Evolutionary conservation across 441 rosid species (phyloP), one percentile per base, ranked within the genome.

Genomic region (Adansonia rubrostipa): DNA sequence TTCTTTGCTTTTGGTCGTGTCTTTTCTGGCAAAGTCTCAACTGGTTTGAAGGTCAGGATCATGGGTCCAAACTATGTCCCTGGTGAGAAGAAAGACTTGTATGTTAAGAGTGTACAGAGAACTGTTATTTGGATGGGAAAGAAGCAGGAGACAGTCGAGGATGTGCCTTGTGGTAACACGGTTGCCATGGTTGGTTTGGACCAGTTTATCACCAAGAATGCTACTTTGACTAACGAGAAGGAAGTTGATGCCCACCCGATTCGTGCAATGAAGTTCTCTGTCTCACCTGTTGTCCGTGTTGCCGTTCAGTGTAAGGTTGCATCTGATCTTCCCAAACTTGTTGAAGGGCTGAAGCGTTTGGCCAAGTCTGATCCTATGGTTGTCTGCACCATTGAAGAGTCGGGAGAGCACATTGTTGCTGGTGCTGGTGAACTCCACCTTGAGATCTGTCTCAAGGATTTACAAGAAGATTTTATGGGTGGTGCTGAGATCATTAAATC

Each of bases 311-410:
- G 80, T 70, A 70, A 70, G 76, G 80, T 70, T 60, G 80, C 80
- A 24, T 77, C 80, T 69, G 75, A 77, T 67, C 75, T 77, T 22
- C 76, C 80, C 15, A 69, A 70, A 48, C 80, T 77, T 45, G 76
- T 77, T 48, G 80, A 77, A 70, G 80, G 80, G 45, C 42, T 77
- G 19, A 77, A 77, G 80, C 69, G 80, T 4, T 70, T 77, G 76
- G 75, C 80, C 22, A 77, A 77, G 48, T 77, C 80, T 53, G 80
- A 77, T 70, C 80, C 80, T 70, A 77, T 77, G 80, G 80, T 77
- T 45, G 61, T 77, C 7, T 77, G 80, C 17, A 1, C 50, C 47
- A 77, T 77, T 60, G 80, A 77, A 72, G 80, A 77, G 50, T 77
- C 80, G 0, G 80, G 80, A 10, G 80, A 77, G 76, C 80, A 77